Conservation (phyloP, 2,329 filamentous ascomycete genomes). For the Blastomyces emzantsi region DNA sequence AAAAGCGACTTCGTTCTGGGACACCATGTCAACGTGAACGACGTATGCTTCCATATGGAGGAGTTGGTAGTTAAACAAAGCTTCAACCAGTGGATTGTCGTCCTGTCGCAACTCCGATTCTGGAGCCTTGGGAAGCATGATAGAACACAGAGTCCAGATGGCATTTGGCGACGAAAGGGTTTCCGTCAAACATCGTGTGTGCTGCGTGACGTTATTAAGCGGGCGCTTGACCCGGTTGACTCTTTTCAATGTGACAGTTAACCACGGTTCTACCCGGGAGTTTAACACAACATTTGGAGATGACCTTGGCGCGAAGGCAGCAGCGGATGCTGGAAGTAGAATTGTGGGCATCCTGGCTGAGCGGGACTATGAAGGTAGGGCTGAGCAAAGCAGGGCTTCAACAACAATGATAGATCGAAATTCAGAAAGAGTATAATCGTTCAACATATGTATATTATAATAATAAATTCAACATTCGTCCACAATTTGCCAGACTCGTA, state of each 20-base stretch:
- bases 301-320: slow-evolving; percentile 88
- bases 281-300: slow-evolving; percentile 91
- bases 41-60: slow-evolving; percentile 95
- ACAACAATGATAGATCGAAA: neutral
- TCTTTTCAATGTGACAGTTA: slow-evolving; percentile 92
- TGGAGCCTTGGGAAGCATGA: slow-evolving; percentile 86
- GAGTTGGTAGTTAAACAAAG: slow-evolving; percentile 85
- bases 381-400: slow-evolving; percentile 13
- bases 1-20: slow-evolving; percentile 94
- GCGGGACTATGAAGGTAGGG: slow-evolving; percentile 42
- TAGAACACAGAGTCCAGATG: slow-evolving; percentile 87
- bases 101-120: slow-evolving; percentile 77
- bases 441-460: slow-evolving; percentile 16
- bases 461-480: slow-evolving; percentile 32
- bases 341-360: slow-evolving; percentile 72
- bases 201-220: slow-evolving; percentile 92
- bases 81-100: slow-evolving; percentile 71
- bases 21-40: slow-evolving; percentile 97
- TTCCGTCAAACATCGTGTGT: slow-evolving; percentile 91
- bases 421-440: slow-evolving; percentile 21
- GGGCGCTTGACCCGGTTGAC: slow-evolving; percentile 96
- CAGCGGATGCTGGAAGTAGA: slow-evolving; percentile 88
- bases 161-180: slow-evolving; percentile 81
- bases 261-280: slow-evolving; percentile 89
- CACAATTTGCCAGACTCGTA: slow-evolving; percentile 19